A percentile compares a stretch with the other conserved stretches of the same genome.
Evolutionary conservation across 805 yeast genomes (phyloP).

Genomic region (Barnettozyma californica): DNA sequence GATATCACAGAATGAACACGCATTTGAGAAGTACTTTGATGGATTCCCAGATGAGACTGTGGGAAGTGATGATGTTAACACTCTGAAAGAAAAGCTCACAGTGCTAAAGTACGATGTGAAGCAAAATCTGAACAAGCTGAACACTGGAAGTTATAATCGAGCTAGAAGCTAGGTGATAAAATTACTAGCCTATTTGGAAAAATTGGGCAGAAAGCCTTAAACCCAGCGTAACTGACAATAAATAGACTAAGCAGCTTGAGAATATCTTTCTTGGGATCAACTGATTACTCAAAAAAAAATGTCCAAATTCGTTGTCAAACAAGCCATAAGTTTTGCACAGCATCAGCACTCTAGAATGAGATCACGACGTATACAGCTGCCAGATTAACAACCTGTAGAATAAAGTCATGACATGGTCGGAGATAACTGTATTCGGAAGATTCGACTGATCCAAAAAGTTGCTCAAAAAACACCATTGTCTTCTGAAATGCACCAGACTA

Average conservation of each 20-base stretch:
- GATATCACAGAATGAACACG: constrained; percentile 11
- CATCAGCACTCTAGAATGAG: neutral
- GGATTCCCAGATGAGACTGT: constrained; percentile 12
- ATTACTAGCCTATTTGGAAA: neutral
- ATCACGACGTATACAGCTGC: neutral
- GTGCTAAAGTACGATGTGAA: constrained; percentile 16
- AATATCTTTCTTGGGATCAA: neutral
- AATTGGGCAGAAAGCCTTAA: neutral
- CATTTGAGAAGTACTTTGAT: constrained; percentile 17
- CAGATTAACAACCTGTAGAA: neutral
- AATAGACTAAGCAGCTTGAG: neutral
- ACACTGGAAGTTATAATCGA: constrained; percentile 9
- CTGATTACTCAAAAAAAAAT: too few relatives aligned
- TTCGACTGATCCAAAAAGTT: neutral
- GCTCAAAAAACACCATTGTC: neutral
- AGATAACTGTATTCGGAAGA: neutral
- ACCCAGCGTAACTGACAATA: neutral
- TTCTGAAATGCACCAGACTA: neutral
- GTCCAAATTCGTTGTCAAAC: neutral
- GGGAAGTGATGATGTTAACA: constrained; percentile 14
- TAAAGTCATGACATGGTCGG: neutral
- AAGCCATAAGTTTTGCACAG: neutral
- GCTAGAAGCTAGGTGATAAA: constrained; percentile 10
- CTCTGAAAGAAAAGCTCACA: constrained; percentile 8
- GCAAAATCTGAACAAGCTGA: constrained; percentile 18